phyloP scores from a whole-genome alignment of 306 rosid genomes.

The Sphenostylis stenocarpa region DNA sequence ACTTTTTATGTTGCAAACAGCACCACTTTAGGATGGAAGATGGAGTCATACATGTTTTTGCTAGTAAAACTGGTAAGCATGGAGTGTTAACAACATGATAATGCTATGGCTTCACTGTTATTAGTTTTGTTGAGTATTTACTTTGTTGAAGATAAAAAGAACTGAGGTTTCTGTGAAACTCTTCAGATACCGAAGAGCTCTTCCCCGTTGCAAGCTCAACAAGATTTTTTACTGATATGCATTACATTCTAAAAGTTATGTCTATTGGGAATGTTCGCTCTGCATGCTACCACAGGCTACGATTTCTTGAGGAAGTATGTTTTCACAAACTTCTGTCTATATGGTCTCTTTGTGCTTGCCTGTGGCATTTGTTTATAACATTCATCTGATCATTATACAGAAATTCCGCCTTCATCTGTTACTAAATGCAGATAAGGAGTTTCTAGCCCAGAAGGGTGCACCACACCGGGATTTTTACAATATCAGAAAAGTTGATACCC shows the following conservation, averaged over 20 bases:
- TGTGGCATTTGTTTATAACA: conserved; percentile 35
- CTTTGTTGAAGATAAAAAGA: conserved; percentile 2
- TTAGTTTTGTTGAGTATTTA: neutral
- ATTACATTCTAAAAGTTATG: conserved; percentile 70
- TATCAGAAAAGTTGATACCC: conserved; percentile 84
- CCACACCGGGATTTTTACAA: conserved; percentile 94
- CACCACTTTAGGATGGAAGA: conserved; percentile 73
- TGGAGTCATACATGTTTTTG: conserved; percentile 69
- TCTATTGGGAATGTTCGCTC: conserved; percentile 79
- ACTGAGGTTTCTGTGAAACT: conserved; percentile 30
- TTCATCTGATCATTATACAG: conserved; percentile 52
- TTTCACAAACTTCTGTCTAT: conserved; percentile 20
- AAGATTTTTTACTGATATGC: conserved; percentile 76
- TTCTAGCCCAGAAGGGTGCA: conserved; percentile 76
- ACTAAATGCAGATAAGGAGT: conserved; percentile 67
- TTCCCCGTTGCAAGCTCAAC: conserved; percentile 83
- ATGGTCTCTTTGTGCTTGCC: conserved; percentile 12
- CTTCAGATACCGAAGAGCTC: conserved; percentile 60
- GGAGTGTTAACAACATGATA: conserved; percentile 4
- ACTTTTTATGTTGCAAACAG: conserved; percentile 45
- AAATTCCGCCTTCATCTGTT: conserved; percentile 89
- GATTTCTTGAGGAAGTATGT: conserved; percentile 84
- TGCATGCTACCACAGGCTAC: conserved; percentile 74
- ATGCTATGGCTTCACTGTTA: neutral
- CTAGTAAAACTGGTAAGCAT: conserved; percentile 63